These are phyloP conservation scores for Simplicillium sp. DNA, from an alignment of 2,329 filamentous ascomycete species.

Conservation along the genomic window DNA sequence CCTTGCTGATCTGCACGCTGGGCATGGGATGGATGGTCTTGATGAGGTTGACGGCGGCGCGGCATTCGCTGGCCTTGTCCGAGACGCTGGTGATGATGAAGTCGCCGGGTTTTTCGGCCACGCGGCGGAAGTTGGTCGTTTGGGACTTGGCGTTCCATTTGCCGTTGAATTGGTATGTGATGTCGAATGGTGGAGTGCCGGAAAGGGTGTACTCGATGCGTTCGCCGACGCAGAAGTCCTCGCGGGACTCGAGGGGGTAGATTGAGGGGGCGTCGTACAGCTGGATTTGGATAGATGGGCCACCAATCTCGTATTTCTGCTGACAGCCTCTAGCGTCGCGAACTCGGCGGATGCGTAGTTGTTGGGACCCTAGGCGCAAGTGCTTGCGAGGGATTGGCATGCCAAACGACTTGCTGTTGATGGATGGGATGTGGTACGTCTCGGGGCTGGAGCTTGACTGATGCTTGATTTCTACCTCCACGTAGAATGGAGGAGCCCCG, in stretches of 20 bases:
- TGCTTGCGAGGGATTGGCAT: conserved; percentile 78
- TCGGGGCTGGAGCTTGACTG: conserved; percentile 73
- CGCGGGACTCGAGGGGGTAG: conserved; percentile 72
- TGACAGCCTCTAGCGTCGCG: conserved; percentile 82
- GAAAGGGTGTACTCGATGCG: conserved; percentile 86
- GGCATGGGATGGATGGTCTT: conserved; percentile 89
- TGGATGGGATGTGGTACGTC: conserved; percentile 70
- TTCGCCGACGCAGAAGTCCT: conserved; percentile 92
- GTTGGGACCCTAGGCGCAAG: conserved; percentile 80
- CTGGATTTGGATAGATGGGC: conserved; percentile 76
- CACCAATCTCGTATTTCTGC: conserved; percentile 60
- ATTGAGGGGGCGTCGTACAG: conserved; percentile 91
- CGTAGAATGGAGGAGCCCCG: conserved; percentile 75
- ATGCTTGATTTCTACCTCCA: conserved; percentile 91
- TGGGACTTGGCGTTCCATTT: conserved; percentile 69
- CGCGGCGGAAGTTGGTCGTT: conserved; percentile 80
- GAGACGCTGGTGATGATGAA: conserved; percentile 82
- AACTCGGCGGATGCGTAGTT: conserved; percentile 81
- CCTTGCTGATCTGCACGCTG: conserved; percentile 81
- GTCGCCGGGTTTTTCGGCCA: conserved; percentile 82
- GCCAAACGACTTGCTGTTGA: conserved; percentile 63
- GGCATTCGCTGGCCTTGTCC: conserved; percentile 83
- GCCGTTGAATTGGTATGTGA: conserved; percentile 84
- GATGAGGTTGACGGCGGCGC: conserved; percentile 64
- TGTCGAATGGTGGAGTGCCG: conserved; percentile 84